Conservation (phyloP, 2,329 filamentous ascomycete genomes). For the Colletotrichum karsti region DNA sequence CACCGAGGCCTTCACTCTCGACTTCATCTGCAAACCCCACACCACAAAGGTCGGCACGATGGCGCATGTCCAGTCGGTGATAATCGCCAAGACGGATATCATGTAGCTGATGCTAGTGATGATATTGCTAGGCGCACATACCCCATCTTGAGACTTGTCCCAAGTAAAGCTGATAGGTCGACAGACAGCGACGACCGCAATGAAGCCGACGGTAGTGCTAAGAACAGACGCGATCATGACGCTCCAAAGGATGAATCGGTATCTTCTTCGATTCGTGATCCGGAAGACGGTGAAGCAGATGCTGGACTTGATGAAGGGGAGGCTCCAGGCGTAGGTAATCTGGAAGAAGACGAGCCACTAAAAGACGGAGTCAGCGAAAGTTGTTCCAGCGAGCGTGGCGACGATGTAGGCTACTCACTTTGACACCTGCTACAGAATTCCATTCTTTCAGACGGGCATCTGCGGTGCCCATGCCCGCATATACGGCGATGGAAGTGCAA, state of each 20-base stretch:
- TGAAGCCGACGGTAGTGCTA: slow-evolving; percentile 1
- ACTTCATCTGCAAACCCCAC: neutral
- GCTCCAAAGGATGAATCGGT: neutral
- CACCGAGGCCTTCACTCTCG: neutral
- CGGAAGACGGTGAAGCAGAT: slow-evolving; percentile 8
- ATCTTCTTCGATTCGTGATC: neutral
- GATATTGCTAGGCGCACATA: neutral
- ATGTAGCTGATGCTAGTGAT: neutral
- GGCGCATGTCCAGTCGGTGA: neutral
- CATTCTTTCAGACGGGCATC: neutral
- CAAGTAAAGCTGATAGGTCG: neutral
- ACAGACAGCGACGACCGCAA: neutral
- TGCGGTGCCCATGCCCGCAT: neutral
- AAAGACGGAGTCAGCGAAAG: neutral
- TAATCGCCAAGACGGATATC: neutral
- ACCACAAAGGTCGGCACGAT: neutral
- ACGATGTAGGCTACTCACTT: neutral
- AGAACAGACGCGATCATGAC: neutral
- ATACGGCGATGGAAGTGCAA: neutral
- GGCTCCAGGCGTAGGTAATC: neutral
- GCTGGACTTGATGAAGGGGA: neutral
- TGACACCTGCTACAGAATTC: neutral
- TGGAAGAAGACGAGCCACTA: neutral
- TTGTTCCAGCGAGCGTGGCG: neutral
- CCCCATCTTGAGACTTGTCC: neutral